Evolutionary conservation across 208 protist species (phyloP), one percentile per base, ranked within the genome.

Genomic region (Borovskyia barvae): DNA sequence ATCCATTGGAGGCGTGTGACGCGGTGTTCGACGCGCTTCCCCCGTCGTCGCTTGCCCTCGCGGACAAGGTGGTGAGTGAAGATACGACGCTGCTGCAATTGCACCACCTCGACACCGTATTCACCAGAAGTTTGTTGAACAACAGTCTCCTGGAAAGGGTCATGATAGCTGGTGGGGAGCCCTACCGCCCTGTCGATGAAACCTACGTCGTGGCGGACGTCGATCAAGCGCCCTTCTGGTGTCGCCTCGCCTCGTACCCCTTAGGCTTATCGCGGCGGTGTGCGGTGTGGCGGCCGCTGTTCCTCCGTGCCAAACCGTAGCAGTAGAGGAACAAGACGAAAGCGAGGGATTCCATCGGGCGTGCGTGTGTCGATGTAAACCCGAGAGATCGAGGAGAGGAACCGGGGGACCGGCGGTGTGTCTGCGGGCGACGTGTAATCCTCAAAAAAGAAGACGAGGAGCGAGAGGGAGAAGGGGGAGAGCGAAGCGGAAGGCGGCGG

Each of bases 181-280:
- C 40, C 63, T 75, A 65, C 50, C 56, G 33, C 49, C 40, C 36
- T 7, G 74, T 47, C 12, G 66, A 53, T 14, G 40, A 39, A 25
- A 11, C 39, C 36, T 78, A 76, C 36, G 42, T 39, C 7, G 42
- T 86, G 19, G 39, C 86, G 32, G 82, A 90, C 51, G 73, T 75
- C 3, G 69, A 76, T 29, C 48, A 43, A 25, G 86, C 82, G 4
- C 78, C 82, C 26, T 50, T 81, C 70, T 86, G 78, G 82, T 90
- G 82, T 53, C 71, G 78, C 6, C 76, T 90, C 41, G 52, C 84
- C 11, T 90, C 85, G 54, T 86, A 86, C 55, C 79, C 82, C 0
- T 77, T 90, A 19, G 82, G 82, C 3, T 62, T 90, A 47, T 69
- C 66, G 6, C 54, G 71, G 32, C 62, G 67, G 20, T 86, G 82